phyloP scores from a whole-genome alignment of 1,284 basidiomycete species.

The Porogramme epimiltina region DNA sequence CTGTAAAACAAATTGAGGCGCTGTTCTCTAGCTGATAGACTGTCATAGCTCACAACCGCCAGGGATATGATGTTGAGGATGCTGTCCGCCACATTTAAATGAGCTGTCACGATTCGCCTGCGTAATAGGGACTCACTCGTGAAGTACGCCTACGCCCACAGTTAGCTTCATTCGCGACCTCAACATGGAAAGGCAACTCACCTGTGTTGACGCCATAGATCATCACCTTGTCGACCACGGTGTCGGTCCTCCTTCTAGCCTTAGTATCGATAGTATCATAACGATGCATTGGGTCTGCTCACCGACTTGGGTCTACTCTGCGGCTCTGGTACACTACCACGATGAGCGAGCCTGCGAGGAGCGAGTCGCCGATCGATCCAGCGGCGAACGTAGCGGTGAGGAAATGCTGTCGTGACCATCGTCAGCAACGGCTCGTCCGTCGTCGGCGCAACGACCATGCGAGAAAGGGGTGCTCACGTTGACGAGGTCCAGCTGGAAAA shows the following conservation, averaged over 20 bases:
- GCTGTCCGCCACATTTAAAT: not conserved
- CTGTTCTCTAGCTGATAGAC: not conserved
- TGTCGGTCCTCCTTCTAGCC: not conserved
- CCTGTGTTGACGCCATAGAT: slow-evolving; percentile 2
- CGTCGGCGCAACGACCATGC: too few relatives aligned
- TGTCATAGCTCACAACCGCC: not conserved
- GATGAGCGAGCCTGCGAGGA: not conserved
- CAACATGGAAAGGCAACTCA: not conserved
- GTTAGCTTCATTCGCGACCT: too few relatives aligned
- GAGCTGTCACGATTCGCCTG: not conserved
- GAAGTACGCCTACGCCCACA: not conserved
- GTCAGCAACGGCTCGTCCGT: not conserved
- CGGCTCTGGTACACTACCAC: not conserved
- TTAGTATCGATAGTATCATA: too few relatives aligned
- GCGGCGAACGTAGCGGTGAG: not conserved
- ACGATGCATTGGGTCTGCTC: too few relatives aligned
- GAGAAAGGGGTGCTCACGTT: too few relatives aligned
- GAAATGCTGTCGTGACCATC: too few relatives aligned
- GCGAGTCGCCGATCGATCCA: not conserved
- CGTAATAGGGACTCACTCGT: not conserved
- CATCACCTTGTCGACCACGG: not conserved
- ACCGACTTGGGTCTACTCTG: not conserved
- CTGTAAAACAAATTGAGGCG: not conserved
- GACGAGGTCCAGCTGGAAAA: not conserved
- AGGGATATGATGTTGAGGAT: slow-evolving; percentile 1